Evolutionary conservation across 306 rosid species (phyloP).

Genomic region (Dalbergia oliveri): DNA sequence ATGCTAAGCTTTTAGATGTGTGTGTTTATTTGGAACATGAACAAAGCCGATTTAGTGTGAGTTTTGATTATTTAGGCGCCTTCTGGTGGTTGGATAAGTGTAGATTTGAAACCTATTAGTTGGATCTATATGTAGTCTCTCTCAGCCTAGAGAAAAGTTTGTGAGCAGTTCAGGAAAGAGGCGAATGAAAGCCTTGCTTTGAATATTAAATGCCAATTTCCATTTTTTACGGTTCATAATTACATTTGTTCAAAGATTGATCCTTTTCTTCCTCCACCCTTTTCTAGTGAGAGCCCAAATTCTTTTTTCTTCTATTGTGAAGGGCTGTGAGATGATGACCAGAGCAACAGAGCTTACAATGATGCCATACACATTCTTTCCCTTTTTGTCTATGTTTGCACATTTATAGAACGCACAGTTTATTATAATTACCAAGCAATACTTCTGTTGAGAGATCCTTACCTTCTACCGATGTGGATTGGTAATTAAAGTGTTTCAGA

Average conservation of each 20-base stretch:
- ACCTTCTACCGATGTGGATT: constrained; percentile 26
- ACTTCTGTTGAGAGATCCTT: no score
- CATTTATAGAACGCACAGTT: not conserved
- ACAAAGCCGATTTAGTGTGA: not conserved
- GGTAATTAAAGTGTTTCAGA: constrained; percentile 8
- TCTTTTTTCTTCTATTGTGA: not conserved
- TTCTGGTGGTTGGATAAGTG: not conserved
- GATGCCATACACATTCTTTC: not conserved
- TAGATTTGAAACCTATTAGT: constrained; percentile 3
- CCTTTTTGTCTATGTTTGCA: not conserved
- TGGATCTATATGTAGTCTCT: not conserved
- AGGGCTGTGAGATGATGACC: constrained; percentile 19
- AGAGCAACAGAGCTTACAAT: not conserved
- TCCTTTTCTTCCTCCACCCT: not conserved
- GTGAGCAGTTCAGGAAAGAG: constrained; percentile 11
- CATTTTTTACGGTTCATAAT: not conserved
- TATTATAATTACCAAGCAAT: not conserved
- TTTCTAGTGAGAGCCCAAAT: not conserved
- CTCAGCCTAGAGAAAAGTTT: not conserved
- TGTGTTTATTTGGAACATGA: constrained; percentile 10
- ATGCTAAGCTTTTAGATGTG: constrained; percentile 3
- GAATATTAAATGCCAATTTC: constrained; percentile 9
- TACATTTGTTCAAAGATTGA: not conserved
- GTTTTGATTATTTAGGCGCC: not conserved
- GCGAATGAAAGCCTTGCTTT: constrained; percentile 15